A percentile compares a stretch with the other conserved stretches of the same genome.
phyloP scores from a whole-genome alignment of 306 rosid species.

The peach (Prunus persica) region DNA sequence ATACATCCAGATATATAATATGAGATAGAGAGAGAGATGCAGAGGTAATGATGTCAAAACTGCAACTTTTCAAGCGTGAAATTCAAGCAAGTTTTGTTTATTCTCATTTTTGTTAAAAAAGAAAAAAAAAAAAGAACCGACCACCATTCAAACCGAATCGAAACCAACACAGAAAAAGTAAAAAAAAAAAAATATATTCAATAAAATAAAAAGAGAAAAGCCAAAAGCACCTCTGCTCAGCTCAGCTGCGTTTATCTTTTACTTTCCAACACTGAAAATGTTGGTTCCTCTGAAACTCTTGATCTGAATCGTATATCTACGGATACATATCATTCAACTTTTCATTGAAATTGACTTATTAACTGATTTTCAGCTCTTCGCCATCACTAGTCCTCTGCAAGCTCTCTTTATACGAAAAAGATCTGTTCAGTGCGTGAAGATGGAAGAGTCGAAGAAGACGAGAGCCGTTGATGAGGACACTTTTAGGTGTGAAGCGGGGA shows the following conservation, averaged over 20 bases:
- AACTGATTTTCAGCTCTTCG: conserved; percentile 2
- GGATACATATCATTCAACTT: neutral
- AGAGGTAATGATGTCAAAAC: conserved; percentile 23
- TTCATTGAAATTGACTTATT: conserved; percentile 15
- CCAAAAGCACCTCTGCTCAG: conserved; percentile 17
- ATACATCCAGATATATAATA: neutral
- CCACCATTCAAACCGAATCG: conserved; percentile 45
- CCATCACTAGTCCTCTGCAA: conserved; percentile 15
- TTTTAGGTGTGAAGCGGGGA: neutral
- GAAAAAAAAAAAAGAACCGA: conserved; percentile 25
- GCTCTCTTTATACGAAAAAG: neutral
- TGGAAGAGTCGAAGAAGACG: neutral
- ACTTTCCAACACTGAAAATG: conserved; percentile 37
- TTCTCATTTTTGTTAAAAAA: neutral
- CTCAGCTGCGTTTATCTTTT: conserved; percentile 18
- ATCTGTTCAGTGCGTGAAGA: conserved; percentile 7
- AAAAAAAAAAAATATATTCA: conserved; percentile 2
- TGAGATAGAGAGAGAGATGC: neutral
- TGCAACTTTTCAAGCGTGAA: conserved; percentile 51
- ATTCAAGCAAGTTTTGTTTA: conserved; percentile 43
- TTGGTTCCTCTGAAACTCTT: conserved; percentile 6
- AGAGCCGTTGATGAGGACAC: conserved; percentile 13
- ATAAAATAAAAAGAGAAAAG: conserved; percentile 12
- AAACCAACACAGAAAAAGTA: neutral
- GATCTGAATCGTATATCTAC: neutral